Percentiles rank a stretch among this genome's conserved stretches.
Evolutionary conservation across 2,329 filamentous ascomycete genomes (phyloP).

Genomic region (Arthrobotrys megalospora): DNA sequence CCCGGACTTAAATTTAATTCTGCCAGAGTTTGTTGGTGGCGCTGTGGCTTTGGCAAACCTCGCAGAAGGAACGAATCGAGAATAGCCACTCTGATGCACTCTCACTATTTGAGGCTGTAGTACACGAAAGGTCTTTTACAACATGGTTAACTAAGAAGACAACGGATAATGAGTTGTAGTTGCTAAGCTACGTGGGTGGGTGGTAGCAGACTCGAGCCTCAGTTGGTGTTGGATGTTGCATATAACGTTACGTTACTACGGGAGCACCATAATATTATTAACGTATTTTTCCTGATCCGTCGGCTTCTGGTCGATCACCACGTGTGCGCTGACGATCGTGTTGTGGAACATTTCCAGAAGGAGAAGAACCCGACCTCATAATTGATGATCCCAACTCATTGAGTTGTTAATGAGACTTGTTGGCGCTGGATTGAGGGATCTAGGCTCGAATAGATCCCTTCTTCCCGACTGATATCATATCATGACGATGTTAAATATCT

Average conservation of each 20-base stretch:
- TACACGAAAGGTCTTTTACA: too few relatives aligned
- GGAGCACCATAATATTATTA: background rate
- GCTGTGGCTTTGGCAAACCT: constrained; percentile 16
- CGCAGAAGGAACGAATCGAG: background rate
- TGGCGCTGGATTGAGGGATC: background rate
- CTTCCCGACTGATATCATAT: too few relatives aligned
- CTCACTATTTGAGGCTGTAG: background rate
- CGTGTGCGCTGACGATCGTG: constrained; percentile 12
- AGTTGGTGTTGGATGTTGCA: constrained; percentile 9
- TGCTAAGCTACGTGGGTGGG: too few relatives aligned
- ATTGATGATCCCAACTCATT: constrained; percentile 3
- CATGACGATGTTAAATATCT: too few relatives aligned
- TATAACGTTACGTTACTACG: constrained; percentile 15
- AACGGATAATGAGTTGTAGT: background rate
- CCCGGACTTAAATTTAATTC: background rate
- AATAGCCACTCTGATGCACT: background rate
- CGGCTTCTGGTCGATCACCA: constrained; percentile 2
- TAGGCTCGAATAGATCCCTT: background rate
- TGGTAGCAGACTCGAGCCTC: too few relatives aligned
- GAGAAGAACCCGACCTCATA: constrained; percentile 10
- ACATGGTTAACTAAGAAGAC: too few relatives aligned
- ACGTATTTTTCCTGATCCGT: constrained; percentile 15
- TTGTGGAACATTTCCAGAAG: constrained; percentile 21
- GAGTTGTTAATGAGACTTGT: constrained; percentile 1
- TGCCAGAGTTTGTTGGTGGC: constrained; percentile 5